Evolutionary conservation across 805 yeast species (phyloP).

Genomic region (Blastobotrys robertii): DNA sequence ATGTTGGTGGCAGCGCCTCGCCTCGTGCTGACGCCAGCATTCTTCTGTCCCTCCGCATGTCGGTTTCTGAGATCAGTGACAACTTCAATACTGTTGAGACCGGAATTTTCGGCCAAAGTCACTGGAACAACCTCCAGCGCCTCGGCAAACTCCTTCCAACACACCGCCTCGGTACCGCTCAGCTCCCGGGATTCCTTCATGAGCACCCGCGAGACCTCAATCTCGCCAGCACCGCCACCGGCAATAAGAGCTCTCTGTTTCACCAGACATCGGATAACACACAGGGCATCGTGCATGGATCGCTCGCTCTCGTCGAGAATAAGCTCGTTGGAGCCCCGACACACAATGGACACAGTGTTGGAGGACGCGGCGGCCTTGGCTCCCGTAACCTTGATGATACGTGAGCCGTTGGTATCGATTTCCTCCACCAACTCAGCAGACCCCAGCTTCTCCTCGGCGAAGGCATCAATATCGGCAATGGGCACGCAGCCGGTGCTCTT

Average conservation of each 20-base stretch:
- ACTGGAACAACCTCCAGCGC: constrained; percentile 91
- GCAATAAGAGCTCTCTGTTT: constrained; percentile 86
- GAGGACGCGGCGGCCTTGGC: constrained; percentile 21
- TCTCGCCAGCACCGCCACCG: constrained; percentile 98
- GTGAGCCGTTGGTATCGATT: constrained; percentile 80
- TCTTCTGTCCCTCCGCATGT: constrained; percentile 82
- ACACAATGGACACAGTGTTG: constrained; percentile 71
- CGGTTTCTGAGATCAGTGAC: constrained; percentile 86
- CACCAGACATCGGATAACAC: constrained; percentile 83
- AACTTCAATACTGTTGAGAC: constrained; percentile 80
- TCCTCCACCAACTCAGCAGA: constrained; percentile 89
- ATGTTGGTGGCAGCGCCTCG: constrained; percentile 90
- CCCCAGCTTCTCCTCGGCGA: constrained; percentile 88
- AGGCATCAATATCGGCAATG: constrained; percentile 88
- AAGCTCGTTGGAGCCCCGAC: constrained; percentile 89
- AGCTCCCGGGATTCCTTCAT: constrained; percentile 60
- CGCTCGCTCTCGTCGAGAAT: constrained; percentile 95
- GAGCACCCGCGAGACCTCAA: constrained; percentile 72
- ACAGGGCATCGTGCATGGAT: constrained; percentile 92
- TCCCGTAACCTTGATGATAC: constrained; percentile 67
- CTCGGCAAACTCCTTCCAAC: constrained; percentile 84
- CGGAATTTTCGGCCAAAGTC: constrained; percentile 92
- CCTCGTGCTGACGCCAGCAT: constrained; percentile 94
- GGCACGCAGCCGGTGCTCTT: constrained; percentile 90
- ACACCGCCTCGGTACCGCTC: constrained; percentile 81